phyloP scores from a whole-genome alignment of 1,284 basidiomycete genomes.

The Papiliotrema nemorosa region DNA sequence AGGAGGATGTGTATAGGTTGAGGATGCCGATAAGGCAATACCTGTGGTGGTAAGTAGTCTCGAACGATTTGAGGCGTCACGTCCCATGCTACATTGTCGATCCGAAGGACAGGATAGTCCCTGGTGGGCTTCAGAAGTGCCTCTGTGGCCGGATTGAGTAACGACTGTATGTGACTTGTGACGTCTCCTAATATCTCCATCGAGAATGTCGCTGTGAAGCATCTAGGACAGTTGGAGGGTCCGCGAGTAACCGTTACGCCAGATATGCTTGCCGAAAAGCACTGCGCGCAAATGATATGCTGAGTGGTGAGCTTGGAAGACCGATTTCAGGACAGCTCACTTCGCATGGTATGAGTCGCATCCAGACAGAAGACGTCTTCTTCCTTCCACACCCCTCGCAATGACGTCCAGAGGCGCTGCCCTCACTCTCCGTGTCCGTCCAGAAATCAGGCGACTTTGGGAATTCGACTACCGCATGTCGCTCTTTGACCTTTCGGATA shows the following conservation, averaged over 20 bases:
- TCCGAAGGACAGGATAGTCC: slow-evolving; percentile 32
- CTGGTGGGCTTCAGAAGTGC: background rate
- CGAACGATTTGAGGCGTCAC: slow-evolving; percentile 43
- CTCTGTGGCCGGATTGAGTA: background rate
- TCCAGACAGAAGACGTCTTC: slow-evolving; percentile 9
- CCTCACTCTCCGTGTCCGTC: background rate
- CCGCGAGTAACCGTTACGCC: slow-evolving; percentile 33
- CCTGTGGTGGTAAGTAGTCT: slow-evolving; percentile 36
- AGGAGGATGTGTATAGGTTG: slow-evolving; percentile 48
- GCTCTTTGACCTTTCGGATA: background rate
- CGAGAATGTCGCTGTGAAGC: slow-evolving; percentile 19
- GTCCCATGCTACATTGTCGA: slow-evolving; percentile 50
- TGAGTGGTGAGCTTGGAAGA: background rate
- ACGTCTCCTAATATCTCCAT: slow-evolving; percentile 11
- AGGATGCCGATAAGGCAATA: slow-evolving; percentile 26
- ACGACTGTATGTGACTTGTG: too few relatives aligned
- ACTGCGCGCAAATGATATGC: slow-evolving; percentile 34
- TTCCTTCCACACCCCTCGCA: slow-evolving; percentile 21
- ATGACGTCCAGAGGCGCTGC: background rate
- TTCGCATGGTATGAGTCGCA: slow-evolving; percentile 27
- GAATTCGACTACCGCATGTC: background rate
- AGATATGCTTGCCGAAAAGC: slow-evolving; percentile 36
- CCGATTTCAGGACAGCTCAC: slow-evolving; percentile 14
- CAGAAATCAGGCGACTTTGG: background rate
- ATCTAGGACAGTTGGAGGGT: slow-evolving; percentile 32